Percentiles rank a stretch among this genome's conserved stretches.
Evolutionary conservation across 768 basidiomycete genomes (phyloP).

Genomic region (Russula brevipes): DNA sequence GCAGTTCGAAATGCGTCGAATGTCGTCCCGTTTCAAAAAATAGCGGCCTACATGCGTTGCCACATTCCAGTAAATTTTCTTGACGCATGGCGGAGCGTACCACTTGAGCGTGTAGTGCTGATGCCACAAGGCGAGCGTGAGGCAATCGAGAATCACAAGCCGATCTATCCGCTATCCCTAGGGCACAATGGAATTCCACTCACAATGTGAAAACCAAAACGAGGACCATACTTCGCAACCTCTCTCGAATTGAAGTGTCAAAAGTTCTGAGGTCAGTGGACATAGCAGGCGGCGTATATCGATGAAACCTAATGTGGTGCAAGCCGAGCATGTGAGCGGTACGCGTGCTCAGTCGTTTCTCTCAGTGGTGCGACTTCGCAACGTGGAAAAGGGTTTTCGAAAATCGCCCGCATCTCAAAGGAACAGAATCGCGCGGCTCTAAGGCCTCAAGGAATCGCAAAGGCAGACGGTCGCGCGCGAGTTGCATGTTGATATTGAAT

Average conservation of each 20-base stretch:
- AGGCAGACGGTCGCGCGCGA: too few relatives aligned
- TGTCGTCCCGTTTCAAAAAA: not conserved
- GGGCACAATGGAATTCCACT: not conserved
- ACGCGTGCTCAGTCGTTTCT: not conserved
- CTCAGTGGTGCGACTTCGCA: not conserved
- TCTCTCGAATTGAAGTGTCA: too few relatives aligned
- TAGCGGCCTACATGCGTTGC: slow-evolving; percentile 1
- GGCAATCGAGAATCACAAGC: not conserved
- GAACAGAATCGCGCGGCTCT: not conserved
- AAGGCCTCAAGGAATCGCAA: too few relatives aligned
- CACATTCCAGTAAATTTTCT: not conserved
- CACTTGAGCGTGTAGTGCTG: not conserved
- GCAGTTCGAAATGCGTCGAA: not conserved
- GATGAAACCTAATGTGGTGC: not conserved
- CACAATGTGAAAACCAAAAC: not conserved
- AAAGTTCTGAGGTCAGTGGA: too few relatives aligned
- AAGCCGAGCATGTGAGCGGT: not conserved
- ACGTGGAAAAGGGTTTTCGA: not conserved
- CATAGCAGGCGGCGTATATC: not conserved
- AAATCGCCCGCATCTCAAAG: not conserved
- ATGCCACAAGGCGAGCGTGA: slow-evolving; percentile 5
- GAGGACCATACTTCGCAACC: too few relatives aligned
- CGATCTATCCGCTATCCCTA: not conserved
- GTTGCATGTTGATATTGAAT: not conserved
- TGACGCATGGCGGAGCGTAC: not conserved